Conservation (phyloP, 1,139 yeast genomes). For the Tardiomyces blankii region DNA sequence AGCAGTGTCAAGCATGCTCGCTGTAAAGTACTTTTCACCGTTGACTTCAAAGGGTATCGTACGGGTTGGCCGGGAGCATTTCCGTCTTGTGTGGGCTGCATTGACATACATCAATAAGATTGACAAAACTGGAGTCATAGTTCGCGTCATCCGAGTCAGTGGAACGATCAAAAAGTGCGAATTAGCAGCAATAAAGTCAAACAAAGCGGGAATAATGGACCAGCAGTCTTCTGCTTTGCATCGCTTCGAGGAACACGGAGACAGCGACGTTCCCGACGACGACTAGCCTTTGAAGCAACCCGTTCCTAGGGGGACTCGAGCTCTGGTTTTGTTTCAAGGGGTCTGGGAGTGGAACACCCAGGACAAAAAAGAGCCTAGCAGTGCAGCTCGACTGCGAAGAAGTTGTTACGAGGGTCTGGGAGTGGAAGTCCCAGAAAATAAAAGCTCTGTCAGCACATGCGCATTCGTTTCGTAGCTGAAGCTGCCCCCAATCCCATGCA, state of each 20-base stretch:
- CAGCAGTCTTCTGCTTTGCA: not conserved
- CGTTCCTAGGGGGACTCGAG: too few species aligned
- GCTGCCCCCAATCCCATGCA: too few species aligned
- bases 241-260: conserved; percentile 23
- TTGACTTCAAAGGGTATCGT: conserved; percentile 79
- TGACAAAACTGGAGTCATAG: conserved; percentile 41
- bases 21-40: conserved; percentile 67
- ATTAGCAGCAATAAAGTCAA: conserved; percentile 35
- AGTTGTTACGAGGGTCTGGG: too few species aligned
- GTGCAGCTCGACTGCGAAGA: too few species aligned
- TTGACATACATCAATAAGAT: conserved; percentile 49
- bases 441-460: too few species aligned
- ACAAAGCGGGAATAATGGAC: conserved; percentile 20
- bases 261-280: conserved; percentile 4
- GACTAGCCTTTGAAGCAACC: too few species aligned
- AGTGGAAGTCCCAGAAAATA: too few species aligned
- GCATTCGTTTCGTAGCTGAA: too few species aligned
- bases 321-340: too few species aligned
- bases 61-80: conserved; percentile 60
- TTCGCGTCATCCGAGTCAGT: conserved; percentile 60
- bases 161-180: conserved; percentile 88
- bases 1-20: conserved; percentile 43
- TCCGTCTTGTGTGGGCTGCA: conserved; percentile 56
- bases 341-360: too few species aligned
- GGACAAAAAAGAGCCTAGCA: too few species aligned